These are phyloP conservation scores for Suillus subalutaceus DNA, from an alignment of 768 basidiomycete genomes.

Conservation along the genomic window DNA sequence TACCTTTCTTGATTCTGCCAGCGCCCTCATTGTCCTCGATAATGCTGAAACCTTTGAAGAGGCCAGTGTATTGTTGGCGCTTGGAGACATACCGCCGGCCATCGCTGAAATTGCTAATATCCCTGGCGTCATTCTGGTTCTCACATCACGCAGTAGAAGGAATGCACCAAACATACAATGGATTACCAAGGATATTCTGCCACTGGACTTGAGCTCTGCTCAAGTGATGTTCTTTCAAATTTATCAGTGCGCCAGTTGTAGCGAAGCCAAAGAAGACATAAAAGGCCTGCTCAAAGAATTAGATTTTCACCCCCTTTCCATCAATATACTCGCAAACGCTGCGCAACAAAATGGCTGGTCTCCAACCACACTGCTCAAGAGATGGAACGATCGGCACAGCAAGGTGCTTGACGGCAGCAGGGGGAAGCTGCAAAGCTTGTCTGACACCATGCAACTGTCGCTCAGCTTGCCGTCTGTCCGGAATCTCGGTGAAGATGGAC, in stretches of 20 bases:
- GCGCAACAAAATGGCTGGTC: conserved; percentile 9
- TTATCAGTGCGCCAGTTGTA: neutral
- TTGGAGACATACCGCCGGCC: neutral
- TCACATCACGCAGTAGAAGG: conserved; percentile 4
- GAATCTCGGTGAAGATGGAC: neutral
- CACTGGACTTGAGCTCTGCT: neutral
- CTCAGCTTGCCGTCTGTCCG: neutral
- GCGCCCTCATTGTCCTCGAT: conserved; percentile 7
- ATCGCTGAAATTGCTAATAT: neutral
- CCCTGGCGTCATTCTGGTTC: neutral
- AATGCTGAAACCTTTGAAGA: conserved; percentile 3
- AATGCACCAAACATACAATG: neutral
- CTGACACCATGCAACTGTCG: neutral
- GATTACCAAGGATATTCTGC: neutral
- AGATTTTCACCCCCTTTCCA: neutral
- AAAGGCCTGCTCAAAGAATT: neutral
- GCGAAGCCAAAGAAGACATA: neutral
- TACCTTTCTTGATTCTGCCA: neutral
- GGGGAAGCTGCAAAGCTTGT: neutral
- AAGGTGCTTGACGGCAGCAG: neutral
- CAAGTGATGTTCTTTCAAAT: neutral
- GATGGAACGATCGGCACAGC: neutral
- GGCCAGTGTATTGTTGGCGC: neutral
- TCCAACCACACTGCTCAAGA: neutral
- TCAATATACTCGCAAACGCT: neutral